phyloP scores from a whole-genome alignment of 768 basidiomycete genomes.

The Hysterangium stoloniferum region DNA sequence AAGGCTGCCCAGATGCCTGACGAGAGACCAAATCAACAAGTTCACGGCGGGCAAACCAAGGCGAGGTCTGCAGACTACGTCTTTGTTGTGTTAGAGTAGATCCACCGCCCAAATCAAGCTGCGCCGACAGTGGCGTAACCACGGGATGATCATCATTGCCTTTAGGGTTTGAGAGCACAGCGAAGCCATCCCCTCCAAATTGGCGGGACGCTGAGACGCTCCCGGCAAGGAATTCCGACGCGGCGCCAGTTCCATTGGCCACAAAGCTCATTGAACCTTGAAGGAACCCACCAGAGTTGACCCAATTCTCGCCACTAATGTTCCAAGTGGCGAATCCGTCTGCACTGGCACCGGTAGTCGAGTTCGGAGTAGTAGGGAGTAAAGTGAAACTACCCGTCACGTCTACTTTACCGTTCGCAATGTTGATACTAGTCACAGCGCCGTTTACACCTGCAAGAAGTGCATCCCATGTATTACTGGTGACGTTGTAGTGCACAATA shows the following conservation, averaged over 20 bases:
- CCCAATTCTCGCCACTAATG: constrained; percentile 51
- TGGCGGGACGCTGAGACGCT: constrained; percentile 46
- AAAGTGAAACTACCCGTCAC: constrained; percentile 73
- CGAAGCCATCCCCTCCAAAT: constrained; percentile 75
- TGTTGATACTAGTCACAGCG: constrained; percentile 50
- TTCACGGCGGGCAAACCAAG: constrained; percentile 32
- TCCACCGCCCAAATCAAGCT: constrained; percentile 35
- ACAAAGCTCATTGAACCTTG: constrained; percentile 64
- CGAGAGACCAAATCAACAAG: constrained; percentile 35
- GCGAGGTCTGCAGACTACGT: constrained; percentile 42
- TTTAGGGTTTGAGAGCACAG: constrained; percentile 62
- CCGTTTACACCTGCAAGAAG: constrained; percentile 75
- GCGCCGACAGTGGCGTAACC: constrained; percentile 54
- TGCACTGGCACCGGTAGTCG: constrained; percentile 27
- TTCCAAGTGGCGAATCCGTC: constrained; percentile 78
- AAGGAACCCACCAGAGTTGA: constrained; percentile 66
- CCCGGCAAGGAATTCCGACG: constrained; percentile 61
- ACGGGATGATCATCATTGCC: constrained; percentile 38
- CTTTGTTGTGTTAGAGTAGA: constrained; percentile 25
- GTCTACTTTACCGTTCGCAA: constrained; percentile 44
- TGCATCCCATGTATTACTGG: constrained; percentile 55
- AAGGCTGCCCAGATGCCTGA: constrained; percentile 38
- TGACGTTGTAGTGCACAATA: constrained; percentile 66
- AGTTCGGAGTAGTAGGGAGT: constrained; percentile 25
- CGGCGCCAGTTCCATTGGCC: constrained; percentile 51